These are phyloP conservation scores for Sonneratia caseolaris DNA, from an alignment of 345 rosid species.

Conservation along the genomic window DNA sequence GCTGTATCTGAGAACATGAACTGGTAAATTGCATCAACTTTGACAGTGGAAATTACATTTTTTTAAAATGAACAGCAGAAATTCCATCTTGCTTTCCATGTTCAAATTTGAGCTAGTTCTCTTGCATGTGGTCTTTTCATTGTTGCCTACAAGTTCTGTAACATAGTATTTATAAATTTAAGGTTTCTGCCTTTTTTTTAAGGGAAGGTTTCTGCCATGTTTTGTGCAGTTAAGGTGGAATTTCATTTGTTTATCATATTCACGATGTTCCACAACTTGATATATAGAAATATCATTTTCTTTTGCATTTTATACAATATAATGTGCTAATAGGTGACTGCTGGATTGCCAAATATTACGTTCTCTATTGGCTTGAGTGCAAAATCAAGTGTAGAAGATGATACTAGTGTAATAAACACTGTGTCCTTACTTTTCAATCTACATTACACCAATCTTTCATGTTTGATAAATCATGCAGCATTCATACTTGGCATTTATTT, in stretches of 20 bases:
- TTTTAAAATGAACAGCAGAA: no score
- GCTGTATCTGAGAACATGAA: constrained; percentile 99
- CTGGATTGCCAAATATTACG: background rate
- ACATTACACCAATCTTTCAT: background rate
- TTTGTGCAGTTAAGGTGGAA: background rate
- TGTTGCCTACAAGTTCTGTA: background rate
- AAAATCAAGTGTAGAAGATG: background rate
- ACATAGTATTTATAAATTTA: background rate
- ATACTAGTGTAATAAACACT: background rate
- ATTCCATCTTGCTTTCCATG: background rate
- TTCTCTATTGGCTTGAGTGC: background rate
- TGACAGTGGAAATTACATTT: background rate
- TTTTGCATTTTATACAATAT: no score
- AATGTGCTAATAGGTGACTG: background rate
- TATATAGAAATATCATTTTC: background rate
- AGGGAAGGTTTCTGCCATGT: background rate
- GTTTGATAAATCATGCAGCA: background rate
- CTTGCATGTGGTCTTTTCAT: background rate
- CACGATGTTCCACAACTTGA: background rate
- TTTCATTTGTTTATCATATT: background rate
- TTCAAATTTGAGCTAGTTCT: background rate
- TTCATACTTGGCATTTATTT: background rate
- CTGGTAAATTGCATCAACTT: constrained; percentile 38
- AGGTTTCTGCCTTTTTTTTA: background rate
- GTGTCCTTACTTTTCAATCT: background rate